Base-by-base conservation (phyloP, 1,139 yeast genomes). In the Kodamaea fungicola region DNA sequence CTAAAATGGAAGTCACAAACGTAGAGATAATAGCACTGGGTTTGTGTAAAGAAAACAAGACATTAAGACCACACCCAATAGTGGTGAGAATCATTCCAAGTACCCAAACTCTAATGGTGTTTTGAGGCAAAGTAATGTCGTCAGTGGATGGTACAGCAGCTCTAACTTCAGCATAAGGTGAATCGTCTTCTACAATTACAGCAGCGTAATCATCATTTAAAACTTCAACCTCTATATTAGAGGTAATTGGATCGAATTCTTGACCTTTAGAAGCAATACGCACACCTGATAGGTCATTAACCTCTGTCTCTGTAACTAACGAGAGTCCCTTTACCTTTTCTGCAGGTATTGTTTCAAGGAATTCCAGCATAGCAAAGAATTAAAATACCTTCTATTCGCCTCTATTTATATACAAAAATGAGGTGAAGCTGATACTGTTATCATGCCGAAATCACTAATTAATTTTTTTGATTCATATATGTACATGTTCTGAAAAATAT, bases 131-230 rank as follows among this genome's bases (percentile, higher is more conserved):
- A 1, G 62, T 43, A 2, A 71, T 65, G 52, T 80, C 82, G 52
- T 80, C 87, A 21, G 67, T 61, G 27, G 80, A 71, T 2, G 85
- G 83, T 28, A 81, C 85, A 4, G 85, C 72, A 5, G 85, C 84
- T 51, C 87, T 69, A 30, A 81, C 88, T 53, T 81, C 87, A 0
- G 85, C 79, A 52, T 77, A 78, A 7, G 84, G 82, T 13, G 83
- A 77, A 51, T 80, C 81, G 49, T 76, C 72, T 50, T 67, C 73
- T 23, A 67, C 71, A 10, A 48, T 47, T 29, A 65, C 50, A 42
- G 67, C 71, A 34, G 78, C 68, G 50, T 71, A 71, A 12, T 66
- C 74, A 45, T 70, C 76, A 25, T 54, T 57, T 21, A 57, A 58
- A 28, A 52, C 43, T 8, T 46, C 48, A 26, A 37, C 26, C 8